Conservation (phyloP, 2,329 filamentous ascomycete genomes). For the Macrophomina pseudophaseolina region DNA sequence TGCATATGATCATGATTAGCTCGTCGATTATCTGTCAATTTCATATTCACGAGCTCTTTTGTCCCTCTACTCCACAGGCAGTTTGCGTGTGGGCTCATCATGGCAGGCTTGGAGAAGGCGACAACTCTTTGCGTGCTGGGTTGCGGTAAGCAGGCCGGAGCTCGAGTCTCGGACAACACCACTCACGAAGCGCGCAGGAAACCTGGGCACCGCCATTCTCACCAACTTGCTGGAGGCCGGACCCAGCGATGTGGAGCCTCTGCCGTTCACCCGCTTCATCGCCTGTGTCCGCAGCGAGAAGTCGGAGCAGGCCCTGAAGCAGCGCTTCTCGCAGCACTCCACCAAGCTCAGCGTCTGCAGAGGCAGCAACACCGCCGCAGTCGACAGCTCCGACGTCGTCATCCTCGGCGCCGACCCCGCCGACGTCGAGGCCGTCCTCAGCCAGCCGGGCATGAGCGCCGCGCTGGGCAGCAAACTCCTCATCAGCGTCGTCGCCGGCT, state of each 20-base stretch:
- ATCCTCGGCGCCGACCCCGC: conserved; percentile 56
- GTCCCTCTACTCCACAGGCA: neutral
- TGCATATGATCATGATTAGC: neutral
- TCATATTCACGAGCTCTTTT: neutral
- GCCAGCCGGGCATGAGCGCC: conserved; percentile 43
- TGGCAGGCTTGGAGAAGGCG: conserved; percentile 13
- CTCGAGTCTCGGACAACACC: neutral
- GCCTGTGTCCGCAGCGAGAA: conserved; percentile 50
- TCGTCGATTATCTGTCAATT: neutral
- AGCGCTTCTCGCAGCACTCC: conserved; percentile 39
- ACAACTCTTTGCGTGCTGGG: conserved; percentile 35
- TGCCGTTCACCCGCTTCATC: conserved; percentile 43
- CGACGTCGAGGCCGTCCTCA: conserved; percentile 48
- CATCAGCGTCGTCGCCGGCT: conserved; percentile 59
- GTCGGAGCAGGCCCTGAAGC: conserved; percentile 43
- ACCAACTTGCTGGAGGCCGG: conserved; percentile 39
- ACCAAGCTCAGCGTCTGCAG: conserved; percentile 42
- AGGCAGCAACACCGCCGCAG: conserved; percentile 44
- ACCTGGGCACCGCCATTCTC: conserved; percentile 47
- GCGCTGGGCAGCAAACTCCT: conserved; percentile 54
- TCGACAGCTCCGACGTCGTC: conserved; percentile 46
- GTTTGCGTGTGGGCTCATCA: neutral
- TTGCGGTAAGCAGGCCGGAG: conserved; percentile 33
- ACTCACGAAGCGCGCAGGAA: conserved; percentile 36
- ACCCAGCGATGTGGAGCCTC: conserved; percentile 15